phyloP scores from a whole-genome alignment of 108 stramenopile species.

The Mayamaea pseudoterrestris region DNA sequence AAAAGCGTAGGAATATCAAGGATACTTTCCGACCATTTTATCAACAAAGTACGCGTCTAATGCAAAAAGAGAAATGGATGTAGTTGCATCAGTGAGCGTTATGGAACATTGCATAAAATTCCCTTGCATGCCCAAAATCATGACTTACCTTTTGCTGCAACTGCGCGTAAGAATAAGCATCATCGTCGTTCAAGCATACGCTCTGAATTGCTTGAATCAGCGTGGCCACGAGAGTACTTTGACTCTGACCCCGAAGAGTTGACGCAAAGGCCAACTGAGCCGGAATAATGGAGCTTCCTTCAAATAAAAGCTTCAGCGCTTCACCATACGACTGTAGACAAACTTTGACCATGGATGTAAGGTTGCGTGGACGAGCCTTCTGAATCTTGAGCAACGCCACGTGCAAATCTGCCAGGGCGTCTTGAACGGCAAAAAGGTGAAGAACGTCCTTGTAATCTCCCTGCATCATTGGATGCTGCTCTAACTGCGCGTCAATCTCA shows the following conservation, averaged over 20 bases:
- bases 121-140: background rate
- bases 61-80: background rate
- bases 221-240: background rate
- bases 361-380: too few relatives aligned
- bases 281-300: background rate
- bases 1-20: conserved; percentile 10
- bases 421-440: background rate
- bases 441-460: background rate
- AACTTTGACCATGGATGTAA: too few relatives aligned
- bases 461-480: background rate
- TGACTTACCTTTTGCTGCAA: background rate
- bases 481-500: too few relatives aligned
- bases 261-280: background rate
- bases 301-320: background rate
- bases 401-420: background rate
- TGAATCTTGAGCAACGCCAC: background rate
- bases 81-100: background rate
- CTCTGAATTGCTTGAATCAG: background rate
- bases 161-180: background rate
- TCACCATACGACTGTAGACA: background rate
- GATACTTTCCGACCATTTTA: conserved; percentile 11
- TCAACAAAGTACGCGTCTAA: conserved; percentile 5
- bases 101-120: background rate
- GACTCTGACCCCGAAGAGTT: background rate
- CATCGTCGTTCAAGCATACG: background rate